Evolutionary conservation across 2,329 filamentous ascomycete species (phyloP).

Genomic region (Davidsoniella virescens): DNA sequence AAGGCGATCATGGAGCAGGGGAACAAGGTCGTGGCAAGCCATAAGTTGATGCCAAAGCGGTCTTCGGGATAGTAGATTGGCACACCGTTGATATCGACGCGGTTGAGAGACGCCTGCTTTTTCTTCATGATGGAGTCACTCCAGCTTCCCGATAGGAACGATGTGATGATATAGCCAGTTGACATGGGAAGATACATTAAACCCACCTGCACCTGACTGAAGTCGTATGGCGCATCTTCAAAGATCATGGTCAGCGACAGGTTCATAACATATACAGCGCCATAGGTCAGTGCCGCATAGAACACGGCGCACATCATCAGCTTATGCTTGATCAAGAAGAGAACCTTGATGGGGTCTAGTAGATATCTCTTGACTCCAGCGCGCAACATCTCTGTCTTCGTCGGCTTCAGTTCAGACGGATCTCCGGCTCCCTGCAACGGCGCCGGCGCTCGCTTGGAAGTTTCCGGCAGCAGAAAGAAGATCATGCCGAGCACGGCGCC

Average conservation of each 20-base stretch:
- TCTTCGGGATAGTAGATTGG: conserved; percentile 61
- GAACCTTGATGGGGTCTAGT: conserved; percentile 54
- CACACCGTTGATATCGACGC: conserved; percentile 50
- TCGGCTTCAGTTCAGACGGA: too few relatives aligned
- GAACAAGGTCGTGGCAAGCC: conserved; percentile 55
- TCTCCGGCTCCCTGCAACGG: conserved; percentile 15
- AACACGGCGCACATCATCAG: conserved; percentile 58
- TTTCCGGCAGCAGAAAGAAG: conserved; percentile 49
- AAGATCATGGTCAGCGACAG: conserved; percentile 61
- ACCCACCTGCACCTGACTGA: conserved; percentile 51
- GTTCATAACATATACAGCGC: conserved; percentile 60
- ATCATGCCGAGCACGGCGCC: conserved; percentile 38
- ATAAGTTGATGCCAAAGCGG: conserved; percentile 68
- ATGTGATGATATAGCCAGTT: conserved; percentile 54
- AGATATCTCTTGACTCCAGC: conserved; percentile 42
- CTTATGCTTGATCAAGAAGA: conserved; percentile 57
- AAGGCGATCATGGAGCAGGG: conserved; percentile 58
- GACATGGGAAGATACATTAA: conserved; percentile 63
- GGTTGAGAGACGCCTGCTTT: conserved; percentile 51
- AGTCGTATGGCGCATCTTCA: conserved; percentile 49
- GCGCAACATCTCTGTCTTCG: conserved; percentile 27
- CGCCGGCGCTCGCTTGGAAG: conserved; percentile 29
- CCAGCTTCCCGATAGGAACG: conserved; percentile 58
- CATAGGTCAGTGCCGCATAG: conserved; percentile 60
- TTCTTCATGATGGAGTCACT: conserved; percentile 67